phyloP scores from a whole-genome alignment of 148 eudicot species.

The Chenopodium quinoa region DNA sequence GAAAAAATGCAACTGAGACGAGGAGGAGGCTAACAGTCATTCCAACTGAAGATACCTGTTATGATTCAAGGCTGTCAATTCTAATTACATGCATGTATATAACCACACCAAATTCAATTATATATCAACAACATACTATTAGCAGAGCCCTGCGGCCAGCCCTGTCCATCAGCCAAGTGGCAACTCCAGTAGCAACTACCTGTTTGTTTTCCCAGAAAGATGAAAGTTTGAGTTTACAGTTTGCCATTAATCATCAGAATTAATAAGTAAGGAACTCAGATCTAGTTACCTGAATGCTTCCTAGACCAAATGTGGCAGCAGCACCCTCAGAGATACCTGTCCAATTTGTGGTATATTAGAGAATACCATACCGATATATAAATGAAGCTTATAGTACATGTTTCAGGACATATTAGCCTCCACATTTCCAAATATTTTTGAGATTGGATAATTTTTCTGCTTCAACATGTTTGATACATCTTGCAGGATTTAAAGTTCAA shows the following conservation, averaged over 20 bases:
- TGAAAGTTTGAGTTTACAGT: not conserved
- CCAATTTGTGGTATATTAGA: slow-evolving; percentile 1
- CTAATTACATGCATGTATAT: not conserved
- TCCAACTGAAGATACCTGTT: slow-evolving; percentile 58
- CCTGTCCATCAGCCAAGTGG: slow-evolving; percentile 78
- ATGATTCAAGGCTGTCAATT: not conserved
- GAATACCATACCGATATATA: not conserved
- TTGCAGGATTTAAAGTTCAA: not conserved
- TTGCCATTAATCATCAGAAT: not conserved
- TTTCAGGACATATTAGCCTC: not conserved
- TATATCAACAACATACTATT: slow-evolving; percentile 37
- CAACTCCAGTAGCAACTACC: slow-evolving; percentile 77
- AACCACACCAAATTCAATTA: not conserved
- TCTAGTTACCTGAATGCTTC: slow-evolving; percentile 63
- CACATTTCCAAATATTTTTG: not conserved
- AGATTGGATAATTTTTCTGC: not conserved
- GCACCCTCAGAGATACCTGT: slow-evolving; percentile 71
- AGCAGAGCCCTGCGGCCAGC: slow-evolving; percentile 79
- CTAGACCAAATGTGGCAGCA: slow-evolving; percentile 77
- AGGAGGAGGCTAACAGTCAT: slow-evolving; percentile 61
- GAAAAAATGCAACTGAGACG: slow-evolving; percentile 63
- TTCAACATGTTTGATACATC: slow-evolving; percentile 4
- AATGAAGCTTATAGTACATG: slow-evolving; percentile 2
- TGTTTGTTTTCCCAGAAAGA: slow-evolving; percentile 20
- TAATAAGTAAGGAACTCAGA: not conserved